Conservation (phyloP, 306 rosid species). For the Oxytropis ochrocephala region DNA sequence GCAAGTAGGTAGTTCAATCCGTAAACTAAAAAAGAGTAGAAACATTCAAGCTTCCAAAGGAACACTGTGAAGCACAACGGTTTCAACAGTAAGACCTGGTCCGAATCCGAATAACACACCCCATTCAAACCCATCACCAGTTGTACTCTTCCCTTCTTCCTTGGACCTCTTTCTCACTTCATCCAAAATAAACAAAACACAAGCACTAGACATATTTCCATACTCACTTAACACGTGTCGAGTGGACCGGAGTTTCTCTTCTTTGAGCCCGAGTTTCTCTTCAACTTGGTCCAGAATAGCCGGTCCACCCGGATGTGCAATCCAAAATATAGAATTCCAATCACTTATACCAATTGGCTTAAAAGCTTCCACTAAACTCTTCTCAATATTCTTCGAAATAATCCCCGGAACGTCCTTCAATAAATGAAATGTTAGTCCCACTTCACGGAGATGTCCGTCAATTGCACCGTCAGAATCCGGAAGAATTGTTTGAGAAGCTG, state of each 20-base stretch:
- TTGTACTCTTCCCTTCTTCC: conserved; percentile 34
- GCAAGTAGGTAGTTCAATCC: too few species aligned
- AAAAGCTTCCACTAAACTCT: conserved; percentile 46
- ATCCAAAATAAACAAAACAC: conserved; percentile 48
- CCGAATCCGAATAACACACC: conserved; percentile 58
- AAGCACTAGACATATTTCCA: conserved; percentile 57
- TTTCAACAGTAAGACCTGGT: conserved; percentile 53
- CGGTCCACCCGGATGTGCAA: conserved; percentile 66
- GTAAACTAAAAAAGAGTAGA: too few species aligned
- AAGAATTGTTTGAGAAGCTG: conserved; percentile 42
- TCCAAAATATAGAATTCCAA: conserved; percentile 59
- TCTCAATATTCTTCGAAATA: conserved; percentile 54
- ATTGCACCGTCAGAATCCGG: conserved; percentile 56
- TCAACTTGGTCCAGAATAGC: conserved; percentile 59
- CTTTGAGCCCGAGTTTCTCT: conserved; percentile 33
- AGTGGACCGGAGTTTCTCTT: conserved; percentile 34
- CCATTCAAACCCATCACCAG: conserved; percentile 53
- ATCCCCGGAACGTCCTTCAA: conserved; percentile 52
- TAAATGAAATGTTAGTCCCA: conserved; percentile 47
- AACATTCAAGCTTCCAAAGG: not conserved
- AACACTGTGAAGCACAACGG: conserved; percentile 38
- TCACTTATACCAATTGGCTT: conserved; percentile 39
- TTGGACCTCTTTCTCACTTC: conserved; percentile 38
- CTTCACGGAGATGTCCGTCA: conserved; percentile 51
- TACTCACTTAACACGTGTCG: conserved; percentile 45